Percentiles rank a stretch among this genome's conserved stretches.
phyloP scores from a whole-genome alignment of 1,284 basidiomycete species.

The Cronartium quercuum region DNA sequence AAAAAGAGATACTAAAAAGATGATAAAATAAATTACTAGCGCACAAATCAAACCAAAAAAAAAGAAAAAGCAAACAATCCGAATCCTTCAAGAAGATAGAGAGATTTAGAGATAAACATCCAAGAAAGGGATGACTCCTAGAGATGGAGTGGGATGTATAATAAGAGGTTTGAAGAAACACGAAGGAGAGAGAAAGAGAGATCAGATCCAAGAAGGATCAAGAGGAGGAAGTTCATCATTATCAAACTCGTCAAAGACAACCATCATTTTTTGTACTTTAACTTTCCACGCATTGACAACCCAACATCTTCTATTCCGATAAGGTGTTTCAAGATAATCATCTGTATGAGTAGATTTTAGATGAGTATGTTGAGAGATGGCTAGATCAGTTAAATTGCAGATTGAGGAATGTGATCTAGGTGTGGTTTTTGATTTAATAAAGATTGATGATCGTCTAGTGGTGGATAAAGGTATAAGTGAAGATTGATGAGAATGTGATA shows the following conservation, averaged over 20 bases:
- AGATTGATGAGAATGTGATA: neutral
- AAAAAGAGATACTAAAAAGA: too few relatives aligned
- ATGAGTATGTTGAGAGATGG: neutral
- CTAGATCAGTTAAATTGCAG: neutral
- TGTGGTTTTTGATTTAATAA: neutral
- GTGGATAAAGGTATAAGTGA: neutral
- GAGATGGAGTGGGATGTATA: too few relatives aligned
- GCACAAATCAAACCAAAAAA: too few relatives aligned
- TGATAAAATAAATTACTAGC: too few relatives aligned
- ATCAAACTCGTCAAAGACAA: neutral
- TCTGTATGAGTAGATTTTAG: neutral
- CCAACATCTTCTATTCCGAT: neutral
- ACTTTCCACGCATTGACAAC: neutral
- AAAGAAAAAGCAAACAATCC: too few relatives aligned
- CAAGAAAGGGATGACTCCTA: too few relatives aligned
- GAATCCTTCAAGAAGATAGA: too few relatives aligned
- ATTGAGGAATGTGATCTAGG: neutral
- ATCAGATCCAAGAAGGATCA: neutral
- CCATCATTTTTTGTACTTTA: neutral
- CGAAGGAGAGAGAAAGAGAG: too few relatives aligned
- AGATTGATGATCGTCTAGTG: neutral
- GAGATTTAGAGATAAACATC: too few relatives aligned
- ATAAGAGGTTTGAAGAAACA: too few relatives aligned
- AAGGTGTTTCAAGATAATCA: neutral
- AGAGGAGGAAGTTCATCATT: neutral